Base-by-base conservation (phyloP, 441 rosid genomes). In the Euphorbia corollata region DNA sequence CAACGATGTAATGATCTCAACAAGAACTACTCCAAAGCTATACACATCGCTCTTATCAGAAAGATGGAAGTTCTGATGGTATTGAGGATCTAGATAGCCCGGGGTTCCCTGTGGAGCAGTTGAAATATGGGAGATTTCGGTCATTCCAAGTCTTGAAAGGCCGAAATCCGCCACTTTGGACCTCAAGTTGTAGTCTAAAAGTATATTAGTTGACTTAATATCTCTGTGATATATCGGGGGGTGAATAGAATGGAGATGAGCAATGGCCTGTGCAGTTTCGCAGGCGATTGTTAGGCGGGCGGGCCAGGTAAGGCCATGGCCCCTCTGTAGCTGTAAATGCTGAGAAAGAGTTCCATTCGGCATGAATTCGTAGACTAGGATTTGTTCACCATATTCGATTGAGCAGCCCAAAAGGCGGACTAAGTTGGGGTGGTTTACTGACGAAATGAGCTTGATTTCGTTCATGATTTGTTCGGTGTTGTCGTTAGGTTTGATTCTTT, bases 81-180 rank as follows among this genome's bases (percentile, higher is more conserved):
- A 93, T 45, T 91, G 91, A 57, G 98, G 98, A 74, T 93, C 97
- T 18, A 93, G 82, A 61, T 93, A 93, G 70, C 98, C 98, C 0
- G 98, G 98, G 58, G 98, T 90, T 64, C 98, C 98, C 78, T 90
- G 97, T 16, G 98, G 98, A 43, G 92, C 97, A 5, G 98, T 93
- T 16, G 98, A 93, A 69, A 93, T 79, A 69, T 93, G 91, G 36
- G 98, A 90, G 22, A 68, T 71, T 58, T 91, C 95, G 0, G 83
- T 67, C 87, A 89, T 82, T 41, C 97, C 97, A n/a, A 90, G 85
- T 69, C 97, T 82, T 10, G 98, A 93, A 68, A 93, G 98, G 60
- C 98, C 98, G 6, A 93, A 93, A 77, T 90, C 98, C 5, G 98
- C 92, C 9, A 93, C 85, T 77, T 91, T 93, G 15, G 96, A 86